These are phyloP conservation scores for Leucocoprinus leucothites DNA, from an alignment of 768 basidiomycete genomes.

Conservation along the genomic window DNA sequence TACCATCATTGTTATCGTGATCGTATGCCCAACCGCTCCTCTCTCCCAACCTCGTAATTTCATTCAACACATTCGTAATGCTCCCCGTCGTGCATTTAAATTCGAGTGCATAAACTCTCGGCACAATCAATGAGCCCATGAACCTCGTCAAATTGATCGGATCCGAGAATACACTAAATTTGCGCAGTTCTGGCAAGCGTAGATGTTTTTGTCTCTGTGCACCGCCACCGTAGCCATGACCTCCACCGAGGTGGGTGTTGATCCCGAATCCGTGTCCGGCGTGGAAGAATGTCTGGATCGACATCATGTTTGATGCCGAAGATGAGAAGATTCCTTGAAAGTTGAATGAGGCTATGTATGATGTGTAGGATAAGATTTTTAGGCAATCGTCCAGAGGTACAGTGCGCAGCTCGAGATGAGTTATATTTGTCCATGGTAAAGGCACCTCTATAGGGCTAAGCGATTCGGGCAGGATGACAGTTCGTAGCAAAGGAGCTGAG, in stretches of 20 bases:
- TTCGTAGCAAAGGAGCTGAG: slow-evolving; percentile 1
- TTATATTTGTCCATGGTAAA: slow-evolving; percentile 3
- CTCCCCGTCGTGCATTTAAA: slow-evolving; percentile 11
- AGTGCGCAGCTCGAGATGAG: slow-evolving; percentile 9
- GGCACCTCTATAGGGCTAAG: slow-evolving; percentile 3
- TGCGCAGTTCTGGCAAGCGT: not conserved
- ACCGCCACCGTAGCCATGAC: too few relatives aligned
- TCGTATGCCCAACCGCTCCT: not conserved
- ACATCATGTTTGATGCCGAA: not conserved
- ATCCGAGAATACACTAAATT: slow-evolving; percentile 7
- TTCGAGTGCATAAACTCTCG: not conserved
- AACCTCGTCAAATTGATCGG: slow-evolving; percentile 2
- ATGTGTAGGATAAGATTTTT: slow-evolving; percentile 1
- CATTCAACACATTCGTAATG: not conserved
- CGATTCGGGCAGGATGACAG: slow-evolving; percentile 9
- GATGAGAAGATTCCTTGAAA: slow-evolving; percentile 9
- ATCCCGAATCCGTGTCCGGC: not conserved
- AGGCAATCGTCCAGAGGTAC: slow-evolving; percentile 9
- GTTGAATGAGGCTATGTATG: slow-evolving; percentile 5
- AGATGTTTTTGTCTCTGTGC: not conserved
- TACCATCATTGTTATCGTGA: not conserved
- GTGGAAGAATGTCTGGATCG: not conserved
- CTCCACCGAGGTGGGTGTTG: too few relatives aligned
- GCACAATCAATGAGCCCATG: not conserved
- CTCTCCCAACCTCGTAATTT: not conserved